Evolutionary conservation across 306 rosid genomes (phyloP).

Genomic region (Casuarina cunninghamiana): DNA sequence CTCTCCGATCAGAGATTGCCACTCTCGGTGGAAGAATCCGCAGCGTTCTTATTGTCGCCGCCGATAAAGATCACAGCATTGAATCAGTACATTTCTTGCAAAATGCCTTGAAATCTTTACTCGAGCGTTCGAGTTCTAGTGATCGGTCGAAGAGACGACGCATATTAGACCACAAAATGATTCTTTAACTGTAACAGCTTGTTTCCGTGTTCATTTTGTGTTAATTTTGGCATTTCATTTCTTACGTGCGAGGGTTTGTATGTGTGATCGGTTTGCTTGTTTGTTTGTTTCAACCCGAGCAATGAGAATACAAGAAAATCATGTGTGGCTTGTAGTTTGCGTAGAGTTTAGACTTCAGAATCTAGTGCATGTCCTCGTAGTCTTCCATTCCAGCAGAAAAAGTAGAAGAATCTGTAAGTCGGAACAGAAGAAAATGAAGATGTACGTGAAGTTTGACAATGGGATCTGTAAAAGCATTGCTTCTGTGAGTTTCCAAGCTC

Average conservation of each 20-base stretch:
- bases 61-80: conserved; percentile 74
- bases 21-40: conserved; percentile 89
- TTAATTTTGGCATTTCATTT: background rate
- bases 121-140: conserved; percentile 61
- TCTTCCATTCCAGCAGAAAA: conserved; percentile 45
- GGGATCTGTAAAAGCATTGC: conserved; percentile 45
- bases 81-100: conserved; percentile 90
- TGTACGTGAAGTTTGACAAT: conserved; percentile 33
- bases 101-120: conserved; percentile 75
- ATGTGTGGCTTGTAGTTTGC: background rate
- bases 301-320: background rate
- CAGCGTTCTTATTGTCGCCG: conserved; percentile 74
- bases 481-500: conserved; percentile 59
- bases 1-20: conserved; percentile 80
- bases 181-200: conserved; percentile 9
- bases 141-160: conserved; percentile 86
- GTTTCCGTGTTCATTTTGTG: background rate
- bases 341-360: conserved; percentile 40
- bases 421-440: background rate
- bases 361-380: conserved; percentile 33
- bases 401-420: conserved; percentile 23
- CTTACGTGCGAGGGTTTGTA: background rate
- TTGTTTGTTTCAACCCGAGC: background rate
- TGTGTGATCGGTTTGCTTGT: conserved; percentile 13
- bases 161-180: conserved; percentile 49